A percentile compares a stretch with the other conserved stretches of the same genome.
phyloP scores from a whole-genome alignment of 768 basidiomycete genomes.

The Krasilnikovozyma curviuscula region DNA sequence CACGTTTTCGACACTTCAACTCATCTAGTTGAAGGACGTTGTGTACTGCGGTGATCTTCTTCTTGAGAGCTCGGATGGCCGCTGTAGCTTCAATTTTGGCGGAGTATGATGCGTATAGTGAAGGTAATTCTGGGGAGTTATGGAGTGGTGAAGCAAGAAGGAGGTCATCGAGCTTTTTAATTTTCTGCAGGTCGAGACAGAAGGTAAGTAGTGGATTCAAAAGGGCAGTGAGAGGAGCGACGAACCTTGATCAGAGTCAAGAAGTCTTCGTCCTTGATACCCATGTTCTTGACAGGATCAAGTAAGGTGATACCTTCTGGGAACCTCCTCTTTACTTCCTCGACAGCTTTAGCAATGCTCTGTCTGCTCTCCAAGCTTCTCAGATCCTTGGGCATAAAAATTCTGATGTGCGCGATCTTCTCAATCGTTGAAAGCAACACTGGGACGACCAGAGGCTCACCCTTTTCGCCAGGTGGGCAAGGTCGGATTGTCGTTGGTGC shows the following conservation, averaged over 20 bases:
- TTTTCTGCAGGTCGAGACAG: constrained; percentile 50
- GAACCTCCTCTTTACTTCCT: constrained; percentile 79
- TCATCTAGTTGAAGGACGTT: constrained; percentile 92
- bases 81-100: constrained; percentile 52
- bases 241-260: constrained; percentile 59
- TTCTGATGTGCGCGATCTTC: constrained; percentile 63
- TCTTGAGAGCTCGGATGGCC: constrained; percentile 56
- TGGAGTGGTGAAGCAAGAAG: constrained; percentile 63
- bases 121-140: constrained; percentile 54
- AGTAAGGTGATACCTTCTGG: constrained; percentile 68
- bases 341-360: constrained; percentile 70
- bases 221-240: background rate
- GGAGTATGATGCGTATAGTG: constrained; percentile 59
- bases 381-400: constrained; percentile 77
- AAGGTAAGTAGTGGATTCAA: background rate
- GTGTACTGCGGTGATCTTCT: constrained; percentile 69
- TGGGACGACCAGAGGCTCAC: constrained; percentile 67
- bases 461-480: constrained; percentile 49
- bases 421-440: constrained; percentile 73
- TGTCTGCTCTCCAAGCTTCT: constrained; percentile 54
- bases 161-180: constrained; percentile 67
- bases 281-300: constrained; percentile 87
- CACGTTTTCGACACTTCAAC: constrained; percentile 83
- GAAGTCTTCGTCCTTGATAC: constrained; percentile 87
- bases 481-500: constrained; percentile 44